phyloP scores from a whole-genome alignment of 495 filamentous ascomycete genomes.

The Xylaria longipes region DNA sequence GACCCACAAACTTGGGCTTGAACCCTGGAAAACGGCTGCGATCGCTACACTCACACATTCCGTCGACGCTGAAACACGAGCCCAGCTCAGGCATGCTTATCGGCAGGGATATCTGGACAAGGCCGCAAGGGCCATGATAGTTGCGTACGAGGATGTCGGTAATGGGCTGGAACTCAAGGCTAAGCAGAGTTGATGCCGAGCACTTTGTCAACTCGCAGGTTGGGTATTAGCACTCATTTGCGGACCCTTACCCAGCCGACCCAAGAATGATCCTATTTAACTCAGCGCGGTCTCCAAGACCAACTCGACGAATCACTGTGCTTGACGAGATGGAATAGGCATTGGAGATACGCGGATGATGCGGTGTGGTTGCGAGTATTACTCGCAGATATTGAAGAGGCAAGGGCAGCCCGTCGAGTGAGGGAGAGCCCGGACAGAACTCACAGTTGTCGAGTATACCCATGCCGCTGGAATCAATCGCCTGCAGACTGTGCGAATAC shows the following conservation, averaged over 20 bases:
- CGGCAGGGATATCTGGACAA: constrained; percentile 24
- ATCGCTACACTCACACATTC: constrained; percentile 30
- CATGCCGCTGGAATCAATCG: too few relatives aligned
- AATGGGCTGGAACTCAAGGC: constrained; percentile 27
- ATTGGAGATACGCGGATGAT: not conserved
- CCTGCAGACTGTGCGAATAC: too few relatives aligned
- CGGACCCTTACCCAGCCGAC: not conserved
- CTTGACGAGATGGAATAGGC: not conserved
- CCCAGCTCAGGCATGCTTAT: constrained; percentile 28
- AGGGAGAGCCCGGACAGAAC: too few relatives aligned
- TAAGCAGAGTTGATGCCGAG: constrained; percentile 14
- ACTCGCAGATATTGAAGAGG: not conserved
- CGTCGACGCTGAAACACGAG: constrained; percentile 29
- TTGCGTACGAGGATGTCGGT: constrained; percentile 29
- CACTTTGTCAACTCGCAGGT: not conserved
- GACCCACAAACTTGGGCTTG: constrained; percentile 22
- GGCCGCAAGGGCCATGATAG: constrained; percentile 20
- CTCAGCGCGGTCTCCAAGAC: not conserved
- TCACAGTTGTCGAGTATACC: too few relatives aligned
- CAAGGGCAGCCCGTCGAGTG: not conserved
- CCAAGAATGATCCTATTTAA: not conserved
- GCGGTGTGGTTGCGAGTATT: not conserved
- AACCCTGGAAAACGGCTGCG: constrained; percentile 32
- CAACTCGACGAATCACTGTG: not conserved
- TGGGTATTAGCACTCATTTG: not conserved